Percentiles rank a stretch among this genome's conserved stretches.
Evolutionary conservation across 495 filamentous ascomycete genomes (phyloP).

Genomic region (Astrocystis sublimbata): DNA sequence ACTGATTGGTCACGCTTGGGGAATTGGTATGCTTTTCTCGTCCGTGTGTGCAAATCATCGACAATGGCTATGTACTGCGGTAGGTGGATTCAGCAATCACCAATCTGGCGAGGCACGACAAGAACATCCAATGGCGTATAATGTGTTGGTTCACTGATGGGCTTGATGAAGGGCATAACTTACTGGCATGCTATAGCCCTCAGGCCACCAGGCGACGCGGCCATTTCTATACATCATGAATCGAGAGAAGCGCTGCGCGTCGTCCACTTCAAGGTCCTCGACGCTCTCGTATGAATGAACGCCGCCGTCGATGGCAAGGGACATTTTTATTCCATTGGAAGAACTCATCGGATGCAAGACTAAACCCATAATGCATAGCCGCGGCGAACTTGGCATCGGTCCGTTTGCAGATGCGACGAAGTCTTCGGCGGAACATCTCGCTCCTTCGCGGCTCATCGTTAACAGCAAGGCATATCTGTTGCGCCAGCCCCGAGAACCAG

Average conservation of each 20-base stretch:
- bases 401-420: slow-evolving; percentile 27
- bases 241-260: slow-evolving; percentile 24
- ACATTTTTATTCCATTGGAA: slow-evolving; percentile 28
- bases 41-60: slow-evolving; percentile 32
- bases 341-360: slow-evolving; percentile 26
- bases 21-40: slow-evolving; percentile 28
- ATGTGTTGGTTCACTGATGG: neutral
- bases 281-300: slow-evolving; percentile 30
- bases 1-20: slow-evolving; percentile 19
- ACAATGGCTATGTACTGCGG: slow-evolving; percentile 27
- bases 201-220: slow-evolving; percentile 34
- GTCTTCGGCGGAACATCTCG: slow-evolving; percentile 25
- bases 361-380: slow-evolving; percentile 30
- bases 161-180: neutral
- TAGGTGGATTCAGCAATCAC: neutral
- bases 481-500: slow-evolving; percentile 29
- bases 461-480: slow-evolving; percentile 21
- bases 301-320: slow-evolving; percentile 26
- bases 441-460: slow-evolving; percentile 12
- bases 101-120: neutral
- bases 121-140: neutral
- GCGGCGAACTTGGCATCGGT: slow-evolving; percentile 27
- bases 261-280: slow-evolving; percentile 23
- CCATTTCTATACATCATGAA: slow-evolving; percentile 34
- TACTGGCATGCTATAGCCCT: slow-evolving; percentile 29